Conservation (phyloP, 768 basidiomycete genomes). For the Clitopilus hobsonii region DNA sequence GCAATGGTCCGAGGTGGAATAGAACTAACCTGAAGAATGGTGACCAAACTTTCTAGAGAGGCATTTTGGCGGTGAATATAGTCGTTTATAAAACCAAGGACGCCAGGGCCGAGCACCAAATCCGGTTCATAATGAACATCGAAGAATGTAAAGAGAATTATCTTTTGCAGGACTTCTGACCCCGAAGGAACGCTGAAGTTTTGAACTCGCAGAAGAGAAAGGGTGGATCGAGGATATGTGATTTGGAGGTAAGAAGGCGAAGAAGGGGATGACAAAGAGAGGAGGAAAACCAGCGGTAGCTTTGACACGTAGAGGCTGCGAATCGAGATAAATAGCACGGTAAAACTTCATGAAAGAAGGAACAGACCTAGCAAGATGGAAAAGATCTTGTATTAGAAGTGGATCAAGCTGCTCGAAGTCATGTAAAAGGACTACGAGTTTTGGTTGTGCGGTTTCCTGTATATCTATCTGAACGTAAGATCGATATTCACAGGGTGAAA, state of each 20-base stretch:
- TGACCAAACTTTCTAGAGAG: conserved; percentile 53
- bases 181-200: conserved; percentile 48
- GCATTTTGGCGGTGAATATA: conserved; percentile 51
- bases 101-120: conserved; percentile 55
- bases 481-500: neutral
- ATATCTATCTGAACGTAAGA: neutral
- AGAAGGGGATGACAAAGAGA: conserved; percentile 55
- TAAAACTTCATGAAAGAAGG: neutral
- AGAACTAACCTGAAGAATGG: conserved; percentile 55
- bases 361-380: conserved; percentile 65
- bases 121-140: conserved; percentile 54
- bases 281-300: conserved; percentile 62
- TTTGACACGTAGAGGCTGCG: conserved; percentile 45
- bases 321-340: neutral
- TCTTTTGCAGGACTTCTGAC: conserved; percentile 40
- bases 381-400: conserved; percentile 58
- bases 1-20: neutral
- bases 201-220: conserved; percentile 53
- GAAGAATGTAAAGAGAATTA: conserved; percentile 63
- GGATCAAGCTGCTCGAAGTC: conserved; percentile 74
- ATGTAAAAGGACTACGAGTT: conserved; percentile 59
- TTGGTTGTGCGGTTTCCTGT: conserved; percentile 16
- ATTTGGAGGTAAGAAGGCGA: conserved; percentile 54
- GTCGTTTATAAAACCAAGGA: conserved; percentile 52
- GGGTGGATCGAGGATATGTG: conserved; percentile 53